Conservation (phyloP, 148 eudicot species). For the Rhododendron mucronatum region DNA sequence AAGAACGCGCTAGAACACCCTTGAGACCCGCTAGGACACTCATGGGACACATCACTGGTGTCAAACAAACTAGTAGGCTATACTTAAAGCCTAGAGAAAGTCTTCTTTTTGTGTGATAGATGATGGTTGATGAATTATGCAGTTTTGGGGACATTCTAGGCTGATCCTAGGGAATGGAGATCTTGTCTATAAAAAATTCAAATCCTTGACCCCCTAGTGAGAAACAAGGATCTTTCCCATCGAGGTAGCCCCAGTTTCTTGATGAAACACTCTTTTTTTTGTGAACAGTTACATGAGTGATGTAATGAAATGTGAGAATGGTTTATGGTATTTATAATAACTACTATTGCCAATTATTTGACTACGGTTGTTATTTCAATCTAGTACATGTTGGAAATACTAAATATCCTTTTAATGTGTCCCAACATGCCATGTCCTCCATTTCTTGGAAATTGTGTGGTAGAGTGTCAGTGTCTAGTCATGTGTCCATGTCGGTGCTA, state of each 20-base stretch:
- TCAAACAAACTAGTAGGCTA: neutral
- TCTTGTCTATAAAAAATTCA: neutral
- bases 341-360: neutral
- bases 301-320: neutral
- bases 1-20: neutral
- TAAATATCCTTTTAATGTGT: neutral
- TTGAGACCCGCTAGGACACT: neutral
- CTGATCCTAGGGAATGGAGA: neutral
- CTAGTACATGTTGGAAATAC: neutral
- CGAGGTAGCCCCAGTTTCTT: neutral
- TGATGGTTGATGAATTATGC: neutral
- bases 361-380: neutral
- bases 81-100: neutral
- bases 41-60: neutral
- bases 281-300: neutral
- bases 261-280: neutral
- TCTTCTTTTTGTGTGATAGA: neutral
- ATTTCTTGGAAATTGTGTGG: neutral
- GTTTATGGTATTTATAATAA: neutral
- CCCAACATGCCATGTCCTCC: neutral
- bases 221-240: neutral
- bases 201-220: neutral
- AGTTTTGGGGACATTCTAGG: neutral
- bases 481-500: neutral
- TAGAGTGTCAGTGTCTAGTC: neutral